phyloP scores from a whole-genome alignment of 495 filamentous ascomycete species.

The Tuber umbilicatum region DNA sequence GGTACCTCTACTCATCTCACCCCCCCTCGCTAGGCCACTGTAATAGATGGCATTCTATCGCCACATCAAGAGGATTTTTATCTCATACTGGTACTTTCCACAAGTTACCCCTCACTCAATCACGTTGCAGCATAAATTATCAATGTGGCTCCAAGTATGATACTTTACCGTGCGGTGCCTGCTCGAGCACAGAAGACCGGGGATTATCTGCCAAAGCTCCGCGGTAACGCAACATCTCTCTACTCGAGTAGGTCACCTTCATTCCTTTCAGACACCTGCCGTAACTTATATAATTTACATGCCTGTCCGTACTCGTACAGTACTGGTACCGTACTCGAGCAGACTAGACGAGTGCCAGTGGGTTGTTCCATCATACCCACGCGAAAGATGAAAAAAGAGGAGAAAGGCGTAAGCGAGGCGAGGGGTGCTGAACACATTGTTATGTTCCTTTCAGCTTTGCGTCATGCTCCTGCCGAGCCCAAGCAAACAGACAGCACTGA shows the following conservation, averaged over 20 bases:
- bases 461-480: constrained; percentile 29
- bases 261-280: neutral
- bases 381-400: constrained; percentile 16
- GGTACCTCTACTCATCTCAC: neutral
- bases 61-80: neutral
- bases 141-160: neutral
- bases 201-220: neutral
- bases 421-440: neutral
- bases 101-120: neutral
- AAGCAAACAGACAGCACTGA: constrained; percentile 22
- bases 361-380: constrained; percentile 7
- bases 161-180: neutral
- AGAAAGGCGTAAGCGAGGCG: neutral
- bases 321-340: neutral
- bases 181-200: neutral
- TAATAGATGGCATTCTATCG: neutral
- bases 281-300: neutral
- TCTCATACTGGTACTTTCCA: neutral
- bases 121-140: neutral
- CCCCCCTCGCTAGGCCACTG: no score
- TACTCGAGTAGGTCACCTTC: neutral
- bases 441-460: constrained; percentile 22
- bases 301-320: neutral
- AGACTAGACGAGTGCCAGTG: no score
- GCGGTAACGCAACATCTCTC: neutral